Base-by-base conservation (phyloP, 164 flowering plant genomes). In the Sedum album region DNA sequence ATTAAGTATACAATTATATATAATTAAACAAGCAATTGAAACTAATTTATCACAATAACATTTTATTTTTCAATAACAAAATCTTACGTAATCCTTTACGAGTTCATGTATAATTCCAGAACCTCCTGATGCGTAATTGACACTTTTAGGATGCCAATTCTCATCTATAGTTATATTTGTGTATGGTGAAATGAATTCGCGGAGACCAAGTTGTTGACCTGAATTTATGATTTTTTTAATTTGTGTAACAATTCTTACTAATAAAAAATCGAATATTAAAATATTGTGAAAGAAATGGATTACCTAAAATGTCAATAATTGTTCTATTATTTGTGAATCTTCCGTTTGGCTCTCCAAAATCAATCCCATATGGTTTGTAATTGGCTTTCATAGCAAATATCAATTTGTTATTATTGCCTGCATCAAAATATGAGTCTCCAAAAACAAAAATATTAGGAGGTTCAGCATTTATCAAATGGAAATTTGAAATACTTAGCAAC, bases 41-140 rank as follows among this genome's bases (percentile, higher is more conserved):
- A 41, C 7, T 7, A 35, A 35, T 35, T n/a, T n/a, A n/a, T n/a
- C n/a, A n/a, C 11, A 41, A 7, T 2, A 41, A 10, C 15, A 41
- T 41, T 41, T 41, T 11, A 7, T 8, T 41, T 49, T 20, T 49
- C 8, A 3, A 21, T n/a, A 20, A 4, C 9, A 9, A 28, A 57
- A 69, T 69, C 17, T 83, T 76, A 85, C 86, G 66, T 82, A 85
- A 51, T 78, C 10, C 1, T 67, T 53, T 30, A 86, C 88, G 9
- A 80, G 81, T 5, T 68, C 1, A n/a, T 81, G 80, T 1, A 84
- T 79, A 70, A 84, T 86, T 66, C 88, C 90, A 33, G 83, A 81
- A 21, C 76, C 82, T 26, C 88, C 86, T 0, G 90, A 86, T 26
- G 90, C 90, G 66, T 84, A 86, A 65, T 82, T 86, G 53, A 86